Base-by-base conservation (phyloP, 1,284 basidiomycete genomes). In the Inonotus obliquus region DNA sequence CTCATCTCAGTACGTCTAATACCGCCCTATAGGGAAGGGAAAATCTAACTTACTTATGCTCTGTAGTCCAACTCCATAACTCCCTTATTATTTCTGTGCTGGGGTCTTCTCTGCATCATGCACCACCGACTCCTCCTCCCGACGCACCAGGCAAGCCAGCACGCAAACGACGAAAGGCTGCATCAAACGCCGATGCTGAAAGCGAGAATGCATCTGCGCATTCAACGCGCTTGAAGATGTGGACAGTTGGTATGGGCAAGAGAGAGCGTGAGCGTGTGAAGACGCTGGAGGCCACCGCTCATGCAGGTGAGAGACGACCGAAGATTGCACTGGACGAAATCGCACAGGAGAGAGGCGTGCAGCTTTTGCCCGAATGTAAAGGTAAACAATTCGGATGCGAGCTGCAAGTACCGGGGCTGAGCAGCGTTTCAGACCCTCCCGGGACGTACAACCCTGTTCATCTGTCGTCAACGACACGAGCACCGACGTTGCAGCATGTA, bases 21-120 rank as follows among this genome's bases (percentile, higher is more conserved):
- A 35, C 38, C 38, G 51, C 3, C 10, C 17, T 51, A 7, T 41
- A 47, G 19, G 13, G 1, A 17, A 25, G 13, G 5, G 44, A n/a
- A n/a, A n/a, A n/a, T 32, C 38, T 49, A 49, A 39, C 13, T 45
- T n/a, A n/a, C 41, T 29, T 44, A 29, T 39, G 45, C 19, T 51
- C 27, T 58, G 25, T 66, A 89, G 87, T 91, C 35, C 87, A 89
- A 71, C 75, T 92, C 2, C 90, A 92, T 69, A 92, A 92, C 72
- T 83, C 89, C 2, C 78, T 92, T 29, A 84, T 92, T 52, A 89
- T 91, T 41, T 90, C 91, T 2, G 73, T 92, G 11, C 89, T 92
- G 65, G 89, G 90, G 69, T 86, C 87, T 21, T 89, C 89, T 0
- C 82, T 86, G 0, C 83, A 87, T 66, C 83, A 83, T 63, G 79